These are phyloP conservation scores for Mercurialis annua DNA, from an alignment of 345 rosid species.

Conservation along the genomic window DNA sequence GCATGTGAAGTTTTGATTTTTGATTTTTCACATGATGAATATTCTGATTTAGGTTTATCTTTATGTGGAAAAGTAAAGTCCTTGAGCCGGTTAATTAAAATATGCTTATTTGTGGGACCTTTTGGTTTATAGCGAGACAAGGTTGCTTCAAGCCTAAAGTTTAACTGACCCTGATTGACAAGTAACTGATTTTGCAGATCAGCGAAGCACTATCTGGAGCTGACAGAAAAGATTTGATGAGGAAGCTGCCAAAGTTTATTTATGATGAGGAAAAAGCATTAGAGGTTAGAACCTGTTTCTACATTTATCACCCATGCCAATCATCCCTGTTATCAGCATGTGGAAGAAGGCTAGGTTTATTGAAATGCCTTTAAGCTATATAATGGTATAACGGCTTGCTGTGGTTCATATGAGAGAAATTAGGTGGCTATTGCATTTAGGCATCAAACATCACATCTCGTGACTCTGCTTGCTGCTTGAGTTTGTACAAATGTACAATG, in stretches of 20 bases:
- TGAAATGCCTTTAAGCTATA: neutral
- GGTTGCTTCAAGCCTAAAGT: neutral
- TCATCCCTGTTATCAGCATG: neutral
- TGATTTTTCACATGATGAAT: neutral
- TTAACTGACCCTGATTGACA: neutral
- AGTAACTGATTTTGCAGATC: constrained; percentile 20
- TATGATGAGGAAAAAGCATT: constrained; percentile 52
- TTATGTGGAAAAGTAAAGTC: neutral
- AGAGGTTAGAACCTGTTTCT: constrained; percentile 32
- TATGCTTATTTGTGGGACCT: neutral
- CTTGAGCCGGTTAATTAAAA: neutral
- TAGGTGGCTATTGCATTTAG: neutral
- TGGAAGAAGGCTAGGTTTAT: neutral
- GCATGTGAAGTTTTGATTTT: neutral
- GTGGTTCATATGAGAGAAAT: neutral
- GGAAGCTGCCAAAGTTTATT: constrained; percentile 46
- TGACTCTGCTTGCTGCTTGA: neutral
- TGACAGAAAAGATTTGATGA: constrained; percentile 43
- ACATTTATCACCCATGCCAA: neutral
- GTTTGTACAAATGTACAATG: neutral
- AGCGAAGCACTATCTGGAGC: constrained; percentile 41
- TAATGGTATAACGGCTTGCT: neutral
- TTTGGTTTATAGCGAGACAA: neutral
- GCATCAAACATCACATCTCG: neutral
- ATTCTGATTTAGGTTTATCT: neutral